Conservation (phyloP, 306 rosid species). For the Glycine soja region DNA sequence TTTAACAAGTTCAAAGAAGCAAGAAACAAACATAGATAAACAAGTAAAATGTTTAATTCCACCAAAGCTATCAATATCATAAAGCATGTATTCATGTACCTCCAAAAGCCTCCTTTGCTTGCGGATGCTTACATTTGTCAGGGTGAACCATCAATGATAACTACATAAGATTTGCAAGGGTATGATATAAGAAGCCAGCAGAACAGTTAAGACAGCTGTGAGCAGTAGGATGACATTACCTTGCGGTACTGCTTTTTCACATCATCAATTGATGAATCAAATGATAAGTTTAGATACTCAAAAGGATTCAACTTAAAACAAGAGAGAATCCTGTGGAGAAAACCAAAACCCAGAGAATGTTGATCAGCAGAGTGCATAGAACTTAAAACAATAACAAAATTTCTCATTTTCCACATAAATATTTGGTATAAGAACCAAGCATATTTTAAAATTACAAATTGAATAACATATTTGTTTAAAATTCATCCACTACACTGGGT, state of each 20-base stretch:
- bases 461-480: background rate
- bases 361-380: conserved; percentile 37
- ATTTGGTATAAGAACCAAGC: background rate
- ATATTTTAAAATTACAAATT: background rate
- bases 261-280: conserved; percentile 75
- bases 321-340: conserved; percentile 73
- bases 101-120: conserved; percentile 97
- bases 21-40: conserved; percentile 2
- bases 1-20: conserved; percentile 31
- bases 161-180: conserved; percentile 53
- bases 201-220: conserved; percentile 24
- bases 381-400: conserved; percentile 20
- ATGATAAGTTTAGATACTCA: conserved; percentile 80
- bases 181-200: conserved; percentile 35
- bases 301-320: conserved; percentile 95
- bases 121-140: conserved; percentile 98
- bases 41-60: conserved; percentile 15
- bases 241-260: conserved; percentile 93
- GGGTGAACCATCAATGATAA: conserved; percentile 96
- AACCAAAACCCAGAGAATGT: conserved; percentile 18
- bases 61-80: background rate
- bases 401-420: conserved; percentile 21
- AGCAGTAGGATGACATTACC: conserved; percentile 57
- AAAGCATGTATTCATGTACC: conserved; percentile 59
- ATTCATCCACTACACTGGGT: conserved; percentile 31